Conservation (phyloP, 805 yeast genomes). For the Yueomyces sp. region DNA sequence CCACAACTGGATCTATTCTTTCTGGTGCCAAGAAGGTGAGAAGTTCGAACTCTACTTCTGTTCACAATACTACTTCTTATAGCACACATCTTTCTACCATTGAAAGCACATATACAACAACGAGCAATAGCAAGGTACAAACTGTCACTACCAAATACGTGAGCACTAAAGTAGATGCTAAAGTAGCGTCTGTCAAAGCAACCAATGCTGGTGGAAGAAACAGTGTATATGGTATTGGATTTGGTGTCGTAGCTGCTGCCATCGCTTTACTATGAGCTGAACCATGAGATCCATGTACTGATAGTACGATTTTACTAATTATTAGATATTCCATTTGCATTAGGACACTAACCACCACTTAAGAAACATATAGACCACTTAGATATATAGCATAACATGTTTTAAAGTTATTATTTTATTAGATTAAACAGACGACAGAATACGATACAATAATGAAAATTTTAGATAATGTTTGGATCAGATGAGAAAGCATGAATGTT, state of each 20-base stretch:
- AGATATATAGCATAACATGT: too few species aligned
- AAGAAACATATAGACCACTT: too few species aligned
- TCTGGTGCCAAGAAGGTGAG: background rate
- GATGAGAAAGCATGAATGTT: too few species aligned
- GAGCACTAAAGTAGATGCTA: conserved; percentile 1
- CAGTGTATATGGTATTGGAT: conserved; percentile 6
- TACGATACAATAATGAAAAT: too few species aligned
- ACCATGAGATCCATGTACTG: too few species aligned
- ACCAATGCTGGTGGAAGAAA: conserved; percentile 7
- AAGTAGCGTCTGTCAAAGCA: conserved; percentile 5
- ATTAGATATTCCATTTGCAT: too few species aligned
- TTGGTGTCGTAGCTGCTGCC: conserved; percentile 8
- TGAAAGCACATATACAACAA: background rate
- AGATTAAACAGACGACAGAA: too few species aligned
- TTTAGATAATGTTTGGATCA: too few species aligned
- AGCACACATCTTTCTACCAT: background rate
- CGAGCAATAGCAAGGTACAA: background rate
- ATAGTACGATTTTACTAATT: too few species aligned
- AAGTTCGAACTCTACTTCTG: background rate
- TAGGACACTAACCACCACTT: too few species aligned
- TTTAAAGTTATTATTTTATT: too few species aligned
- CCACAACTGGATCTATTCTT: background rate
- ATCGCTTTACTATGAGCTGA: conserved; percentile 1
- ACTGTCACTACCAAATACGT: background rate
- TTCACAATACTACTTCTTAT: background rate